Evolutionary conservation across 306 rosid species (phyloP).

Genomic region (Leucaena leucocephala): DNA sequence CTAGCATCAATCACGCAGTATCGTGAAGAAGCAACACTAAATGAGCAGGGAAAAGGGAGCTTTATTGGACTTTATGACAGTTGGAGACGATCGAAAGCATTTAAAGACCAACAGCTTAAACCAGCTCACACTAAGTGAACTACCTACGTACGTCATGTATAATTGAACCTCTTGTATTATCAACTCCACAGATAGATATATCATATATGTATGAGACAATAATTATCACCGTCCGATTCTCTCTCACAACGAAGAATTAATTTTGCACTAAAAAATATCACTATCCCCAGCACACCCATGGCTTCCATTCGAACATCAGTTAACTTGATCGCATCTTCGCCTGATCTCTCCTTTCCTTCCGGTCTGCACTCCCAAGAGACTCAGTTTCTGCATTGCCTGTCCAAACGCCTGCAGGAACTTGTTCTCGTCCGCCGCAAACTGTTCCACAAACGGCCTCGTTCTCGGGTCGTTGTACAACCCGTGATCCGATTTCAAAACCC

Average conservation of each 20-base stretch:
- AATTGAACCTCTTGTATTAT: slow-evolving; percentile 31
- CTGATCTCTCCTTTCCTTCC: slow-evolving; percentile 84
- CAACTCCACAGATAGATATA: slow-evolving; percentile 7
- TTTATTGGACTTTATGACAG: slow-evolving; percentile 16
- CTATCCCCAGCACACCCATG: not conserved
- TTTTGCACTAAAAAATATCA: not conserved
- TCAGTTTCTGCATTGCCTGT: slow-evolving; percentile 74
- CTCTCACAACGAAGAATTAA: not conserved
- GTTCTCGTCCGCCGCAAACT: slow-evolving; percentile 55
- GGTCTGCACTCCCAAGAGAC: slow-evolving; percentile 57
- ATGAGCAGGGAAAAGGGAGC: not conserved
- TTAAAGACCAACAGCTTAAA: not conserved
- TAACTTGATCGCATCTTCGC: slow-evolving; percentile 78
- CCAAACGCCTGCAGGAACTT: slow-evolving; percentile 66
- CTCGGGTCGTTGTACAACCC: slow-evolving; percentile 53
- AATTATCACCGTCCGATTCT: slow-evolving; percentile 26
- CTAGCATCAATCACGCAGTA: not conserved
- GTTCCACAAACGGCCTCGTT: slow-evolving; percentile 63
- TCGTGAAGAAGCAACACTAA: slow-evolving; percentile 16
- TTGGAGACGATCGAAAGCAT: not conserved
- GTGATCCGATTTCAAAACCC: slow-evolving; percentile 76
- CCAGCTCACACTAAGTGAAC: slow-evolving; percentile 17
- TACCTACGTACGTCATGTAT: not conserved
- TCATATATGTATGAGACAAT: slow-evolving; percentile 31
- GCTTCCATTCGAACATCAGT: slow-evolving; percentile 33